phyloP scores from a whole-genome alignment of 1,284 basidiomycete genomes.

The Ganoderma sinense region DNA sequence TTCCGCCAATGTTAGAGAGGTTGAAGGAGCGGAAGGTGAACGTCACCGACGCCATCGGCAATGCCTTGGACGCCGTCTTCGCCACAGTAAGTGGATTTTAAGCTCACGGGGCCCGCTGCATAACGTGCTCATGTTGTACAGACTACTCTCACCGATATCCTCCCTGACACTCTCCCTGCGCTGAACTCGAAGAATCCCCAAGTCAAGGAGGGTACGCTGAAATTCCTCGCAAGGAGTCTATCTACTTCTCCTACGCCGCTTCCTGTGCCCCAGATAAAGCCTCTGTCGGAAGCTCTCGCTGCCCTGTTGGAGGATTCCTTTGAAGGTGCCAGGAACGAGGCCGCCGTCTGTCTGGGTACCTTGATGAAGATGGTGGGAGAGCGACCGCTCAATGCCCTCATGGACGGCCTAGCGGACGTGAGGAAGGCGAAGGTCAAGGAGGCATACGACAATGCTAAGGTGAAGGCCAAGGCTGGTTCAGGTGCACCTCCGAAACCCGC shows the following conservation, averaged over 20 bases:
- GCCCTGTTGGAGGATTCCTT: slow-evolving; percentile 87
- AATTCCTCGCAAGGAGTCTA: slow-evolving; percentile 88
- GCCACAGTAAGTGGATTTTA: slow-evolving; percentile 64
- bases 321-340: slow-evolving; percentile 91
- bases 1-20: slow-evolving; percentile 87
- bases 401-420: slow-evolving; percentile 90
- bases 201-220: slow-evolving; percentile 93
- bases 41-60: slow-evolving; percentile 90
- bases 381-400: slow-evolving; percentile 86
- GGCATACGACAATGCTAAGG: slow-evolving; percentile 87
- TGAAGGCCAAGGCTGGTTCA: slow-evolving; percentile 82
- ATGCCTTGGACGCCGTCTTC: slow-evolving; percentile 92
- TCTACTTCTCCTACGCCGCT: slow-evolving; percentile 74
- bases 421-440: slow-evolving; percentile 96
- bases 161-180: slow-evolving; percentile 84
- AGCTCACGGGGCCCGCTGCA: slow-evolving; percentile 3
- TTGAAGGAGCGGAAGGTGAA: slow-evolving; percentile 94
- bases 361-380: slow-evolving; percentile 99
- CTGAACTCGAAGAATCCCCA: slow-evolving; percentile 95
- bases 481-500: slow-evolving; percentile 54
- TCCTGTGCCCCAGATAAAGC: slow-evolving; percentile 82
- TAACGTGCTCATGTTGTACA: slow-evolving; percentile 44
- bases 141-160: slow-evolving; percentile 84
- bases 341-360: slow-evolving; percentile 88
- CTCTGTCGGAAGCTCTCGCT: slow-evolving; percentile 83